Evolutionary conservation across 345 rosid genomes (phyloP).

Genomic region (Euphorbia lathyris): DNA sequence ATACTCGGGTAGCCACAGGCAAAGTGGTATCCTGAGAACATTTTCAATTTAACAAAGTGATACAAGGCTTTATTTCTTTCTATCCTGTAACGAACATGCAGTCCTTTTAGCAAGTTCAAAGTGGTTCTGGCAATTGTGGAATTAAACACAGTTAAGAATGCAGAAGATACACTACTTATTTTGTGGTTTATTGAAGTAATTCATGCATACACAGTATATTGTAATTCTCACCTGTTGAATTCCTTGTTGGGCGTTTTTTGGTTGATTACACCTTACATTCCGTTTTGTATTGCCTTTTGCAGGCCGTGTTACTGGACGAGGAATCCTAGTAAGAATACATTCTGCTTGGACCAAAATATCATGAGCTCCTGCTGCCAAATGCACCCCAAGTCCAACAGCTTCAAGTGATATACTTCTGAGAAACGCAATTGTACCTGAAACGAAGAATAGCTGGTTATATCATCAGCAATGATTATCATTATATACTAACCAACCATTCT

Average conservation of each 20-base stretch:
- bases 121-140: background rate
- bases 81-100: background rate
- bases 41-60: background rate
- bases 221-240: slow-evolving; percentile 59
- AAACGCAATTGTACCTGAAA: slow-evolving; percentile 84
- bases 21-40: background rate
- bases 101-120: background rate
- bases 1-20: background rate
- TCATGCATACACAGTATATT: slow-evolving; percentile 3
- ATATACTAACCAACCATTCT: background rate
- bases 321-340: slow-evolving; percentile 47
- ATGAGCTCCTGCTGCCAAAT: slow-evolving; percentile 87
- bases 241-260: slow-evolving; percentile 84
- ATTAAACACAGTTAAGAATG: background rate
- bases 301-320: slow-evolving; percentile 52
- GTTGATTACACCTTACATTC: slow-evolving; percentile 71
- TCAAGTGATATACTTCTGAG: slow-evolving; percentile 88
- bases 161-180: background rate
- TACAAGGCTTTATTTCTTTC: background rate
- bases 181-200: background rate
- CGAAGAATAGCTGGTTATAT: background rate
- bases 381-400: slow-evolving; percentile 94
- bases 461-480: background rate
- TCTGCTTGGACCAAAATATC: slow-evolving; percentile 80
- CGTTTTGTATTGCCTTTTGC: slow-evolving; percentile 44